Evolutionary conservation across 352 stramenopile genomes (phyloP).

Genomic region (Globisporangium apiculatum): DNA sequence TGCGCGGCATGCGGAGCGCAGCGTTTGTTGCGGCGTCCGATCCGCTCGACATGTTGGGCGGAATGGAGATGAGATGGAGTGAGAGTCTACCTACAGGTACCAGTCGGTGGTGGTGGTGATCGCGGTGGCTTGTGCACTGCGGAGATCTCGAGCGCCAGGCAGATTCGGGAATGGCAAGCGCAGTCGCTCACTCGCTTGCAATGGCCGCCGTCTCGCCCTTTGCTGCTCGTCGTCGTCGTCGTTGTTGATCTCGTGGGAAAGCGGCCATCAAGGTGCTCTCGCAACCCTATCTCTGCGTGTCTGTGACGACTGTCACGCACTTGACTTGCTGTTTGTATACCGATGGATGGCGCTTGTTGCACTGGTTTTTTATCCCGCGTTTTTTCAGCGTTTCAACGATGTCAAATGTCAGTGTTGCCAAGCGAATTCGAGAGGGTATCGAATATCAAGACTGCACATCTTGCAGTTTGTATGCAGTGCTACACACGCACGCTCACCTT

Average conservation of each 20-base stretch:
- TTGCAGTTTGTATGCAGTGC: not conserved
- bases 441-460: too few relatives aligned
- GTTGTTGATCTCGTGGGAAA: too few relatives aligned
- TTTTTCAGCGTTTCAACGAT: not conserved
- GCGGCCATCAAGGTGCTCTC: too few relatives aligned
- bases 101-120: not conserved
- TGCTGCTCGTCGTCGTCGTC: too few relatives aligned
- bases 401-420: not conserved
- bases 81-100: too few relatives aligned
- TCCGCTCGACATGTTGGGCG: slow-evolving; percentile 2
- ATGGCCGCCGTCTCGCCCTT: too few relatives aligned
- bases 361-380: not conserved
- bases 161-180: too few relatives aligned
- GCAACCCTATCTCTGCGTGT: not conserved
- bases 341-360: not conserved
- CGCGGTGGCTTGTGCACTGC: not conserved
- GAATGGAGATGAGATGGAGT: not conserved
- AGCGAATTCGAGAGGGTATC: too few relatives aligned
- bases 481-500: too few relatives aligned
- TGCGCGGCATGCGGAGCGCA: slow-evolving; percentile 14
- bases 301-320: not conserved
- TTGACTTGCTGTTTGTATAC: not conserved
- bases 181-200: too few relatives aligned
- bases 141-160: too few relatives aligned
- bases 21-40: not conserved